Percentiles rank a stretch among this genome's conserved stretches.
phyloP scores from a whole-genome alignment of 371 early-diverging fungal genomes.

The Phascolomyces articulosus region DNA sequence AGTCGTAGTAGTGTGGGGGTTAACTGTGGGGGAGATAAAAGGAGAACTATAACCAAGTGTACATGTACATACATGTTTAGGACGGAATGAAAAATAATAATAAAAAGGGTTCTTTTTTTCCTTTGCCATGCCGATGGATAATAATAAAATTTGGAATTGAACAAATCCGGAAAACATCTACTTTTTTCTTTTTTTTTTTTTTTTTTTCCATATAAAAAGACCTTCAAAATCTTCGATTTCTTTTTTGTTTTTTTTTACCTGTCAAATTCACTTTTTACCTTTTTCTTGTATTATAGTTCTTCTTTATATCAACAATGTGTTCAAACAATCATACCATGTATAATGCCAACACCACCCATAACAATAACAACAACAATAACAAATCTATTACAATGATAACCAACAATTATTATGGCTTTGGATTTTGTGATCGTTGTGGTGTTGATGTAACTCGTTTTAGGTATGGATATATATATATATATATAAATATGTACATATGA shows the following conservation, averaged over 20 bases:
- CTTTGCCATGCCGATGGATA: slow-evolving; percentile 4
- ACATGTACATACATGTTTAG: no score
- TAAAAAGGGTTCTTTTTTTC: slow-evolving; percentile 1
- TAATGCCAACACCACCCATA: not conserved
- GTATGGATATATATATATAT: not conserved
- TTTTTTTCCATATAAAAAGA: not conserved
- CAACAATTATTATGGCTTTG: not conserved
- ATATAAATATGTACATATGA: no score
- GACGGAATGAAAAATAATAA: not conserved
- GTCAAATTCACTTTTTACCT: not conserved
- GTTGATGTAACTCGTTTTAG: slow-evolving; percentile 9
- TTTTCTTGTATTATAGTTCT: not conserved
- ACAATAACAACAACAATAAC: not conserved
- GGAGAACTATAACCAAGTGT: no score
- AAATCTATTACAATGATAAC: not conserved
- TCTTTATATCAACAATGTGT: not conserved
- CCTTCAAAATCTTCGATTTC: no score
- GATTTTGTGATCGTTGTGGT: not conserved
- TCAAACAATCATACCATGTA: not conserved
- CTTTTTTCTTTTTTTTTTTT: not conserved
- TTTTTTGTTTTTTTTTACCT: not conserved
- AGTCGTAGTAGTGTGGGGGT: no score
- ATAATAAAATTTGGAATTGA: not conserved
- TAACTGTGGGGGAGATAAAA: no score
- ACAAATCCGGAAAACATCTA: not conserved